These are phyloP conservation scores for Wickerhamomyces chambardii DNA, from an alignment of 805 yeast genomes.

Conservation along the genomic window DNA sequence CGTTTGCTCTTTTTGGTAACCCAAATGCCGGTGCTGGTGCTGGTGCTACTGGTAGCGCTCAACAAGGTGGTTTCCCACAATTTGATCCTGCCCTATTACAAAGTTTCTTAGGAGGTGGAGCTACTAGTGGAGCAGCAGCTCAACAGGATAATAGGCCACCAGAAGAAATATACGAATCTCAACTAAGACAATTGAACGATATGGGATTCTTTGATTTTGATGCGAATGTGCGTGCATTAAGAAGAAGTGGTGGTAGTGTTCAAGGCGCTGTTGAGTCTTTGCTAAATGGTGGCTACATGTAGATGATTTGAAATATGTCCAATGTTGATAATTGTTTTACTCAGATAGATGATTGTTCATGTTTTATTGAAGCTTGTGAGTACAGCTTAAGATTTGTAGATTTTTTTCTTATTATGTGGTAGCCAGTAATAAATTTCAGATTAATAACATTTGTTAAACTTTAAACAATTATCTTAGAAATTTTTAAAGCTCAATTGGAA, in stretches of 20 bases:
- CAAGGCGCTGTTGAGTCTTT: slow-evolving; percentile 93
- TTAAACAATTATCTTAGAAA: too few species aligned
- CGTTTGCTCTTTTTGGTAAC: slow-evolving; percentile 27
- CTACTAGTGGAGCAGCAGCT: slow-evolving; percentile 9
- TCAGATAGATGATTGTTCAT: too few species aligned
- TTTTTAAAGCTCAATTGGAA: too few species aligned
- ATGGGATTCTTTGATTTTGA: slow-evolving; percentile 91
- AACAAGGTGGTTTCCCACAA: slow-evolving; percentile 24
- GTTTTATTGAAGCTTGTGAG: too few species aligned
- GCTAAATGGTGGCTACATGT: slow-evolving; percentile 52
- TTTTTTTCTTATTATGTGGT: too few species aligned
- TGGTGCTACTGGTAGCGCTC: slow-evolving; percentile 15
- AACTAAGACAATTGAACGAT: slow-evolving; percentile 67
- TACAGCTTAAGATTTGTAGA: too few species aligned
- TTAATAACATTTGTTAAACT: too few species aligned
- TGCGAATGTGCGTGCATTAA: slow-evolving; percentile 80
- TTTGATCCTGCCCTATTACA: slow-evolving; percentile 40
- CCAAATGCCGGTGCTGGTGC: slow-evolving; percentile 16
- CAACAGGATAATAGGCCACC: slow-evolving; percentile 59
- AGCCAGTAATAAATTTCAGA: too few species aligned
- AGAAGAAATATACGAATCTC: slow-evolving; percentile 67
- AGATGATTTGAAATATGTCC: slow-evolving; percentile 3
- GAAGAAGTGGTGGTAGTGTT: slow-evolving; percentile 95
- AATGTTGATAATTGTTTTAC: background rate
- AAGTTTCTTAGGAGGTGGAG: slow-evolving; percentile 35